Base-by-base conservation (phyloP, 345 rosid species). In the Kandelia obovata region DNA sequence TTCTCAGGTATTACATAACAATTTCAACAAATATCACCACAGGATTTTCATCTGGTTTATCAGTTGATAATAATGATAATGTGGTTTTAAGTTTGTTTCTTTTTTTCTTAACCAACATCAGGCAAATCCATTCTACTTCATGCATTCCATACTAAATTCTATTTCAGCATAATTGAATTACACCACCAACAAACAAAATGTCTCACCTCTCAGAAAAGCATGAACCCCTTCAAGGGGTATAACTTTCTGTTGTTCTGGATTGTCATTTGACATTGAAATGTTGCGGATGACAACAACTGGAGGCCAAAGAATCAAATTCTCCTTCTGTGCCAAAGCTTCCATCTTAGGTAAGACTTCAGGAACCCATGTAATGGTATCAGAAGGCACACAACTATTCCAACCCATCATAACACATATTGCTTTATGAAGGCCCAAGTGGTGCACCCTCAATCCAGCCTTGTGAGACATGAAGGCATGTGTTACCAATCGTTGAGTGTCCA, bases 351-450 rank as follows among this genome's bases (percentile, higher is more conserved):
- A 77, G 65, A 77, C 68, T 59, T 78, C 78, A 13, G 84, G 84
- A 70, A 65, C 73, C 81, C 83, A 78, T 20, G 87, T 78, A 65
- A 72, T 63, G 2, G 74, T 73, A 62, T 82, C 86, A 62, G 30
- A 64, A 52, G 89, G 74, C 58, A 74, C 79, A 65, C 21, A 71
- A 65, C 61, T 75, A 53, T 75, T 80, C 89, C 89, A 86, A 20
- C 89, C 87, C 79, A 86, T 67, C 71, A 83, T 65, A 73, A 84
- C 81, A 35, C 90, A 82, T 64, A 86, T 83, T 37, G 90, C 86
- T 72, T 74, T 82, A 66, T 79, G 83, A 68, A 86, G 87, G 61
- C 87, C 90, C 62, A 81, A 61, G 76, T 86, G 90, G 59, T 56
- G 53, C 25, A 85, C 84, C 71, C 87, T 76, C 71, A 83, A 69